Conservation (phyloP, 192 early-diverging fungal genomes). For the Phycomyces blakesleeanus region DNA sequence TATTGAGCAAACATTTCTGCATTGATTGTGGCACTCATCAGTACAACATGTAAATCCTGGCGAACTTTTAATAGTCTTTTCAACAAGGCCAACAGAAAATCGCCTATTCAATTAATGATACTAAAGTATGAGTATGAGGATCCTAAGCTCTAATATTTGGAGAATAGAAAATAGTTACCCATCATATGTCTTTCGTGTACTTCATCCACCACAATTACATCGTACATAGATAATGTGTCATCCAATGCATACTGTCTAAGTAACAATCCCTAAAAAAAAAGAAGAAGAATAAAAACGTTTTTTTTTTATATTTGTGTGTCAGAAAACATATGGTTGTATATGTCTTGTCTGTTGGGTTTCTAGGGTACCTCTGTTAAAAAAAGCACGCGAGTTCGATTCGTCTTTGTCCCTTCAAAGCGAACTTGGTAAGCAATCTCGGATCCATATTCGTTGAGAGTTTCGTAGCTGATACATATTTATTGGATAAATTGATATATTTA, state of each 20-base stretch:
- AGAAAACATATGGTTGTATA: constrained; percentile 8
- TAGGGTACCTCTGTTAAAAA: constrained; percentile 74
- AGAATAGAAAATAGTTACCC: constrained; percentile 21
- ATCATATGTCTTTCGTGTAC: constrained; percentile 72
- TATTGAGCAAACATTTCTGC: constrained; percentile 73
- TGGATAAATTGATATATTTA: not conserved
- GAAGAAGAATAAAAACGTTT: no score
- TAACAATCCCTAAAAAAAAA: constrained; percentile 53
- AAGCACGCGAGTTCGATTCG: constrained; percentile 55
- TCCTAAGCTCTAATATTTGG: constrained; percentile 37
- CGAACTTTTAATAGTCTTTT: constrained; percentile 52
- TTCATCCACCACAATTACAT: constrained; percentile 83
- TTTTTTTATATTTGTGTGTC: no score
- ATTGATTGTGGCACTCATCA: constrained; percentile 93
- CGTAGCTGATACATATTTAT: constrained; percentile 37
- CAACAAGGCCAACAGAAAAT: constrained; percentile 78
- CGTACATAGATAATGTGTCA: constrained; percentile 53
- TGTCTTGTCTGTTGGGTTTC: no score
- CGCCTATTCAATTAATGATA: constrained; percentile 75
- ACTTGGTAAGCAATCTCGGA: constrained; percentile 66
- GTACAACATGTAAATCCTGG: constrained; percentile 67
- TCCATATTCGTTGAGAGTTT: constrained; percentile 61
- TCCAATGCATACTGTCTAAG: constrained; percentile 66
- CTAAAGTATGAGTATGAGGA: no score
- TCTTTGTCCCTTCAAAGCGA: constrained; percentile 57